Conservation (phyloP, 768 basidiomycete species). For the Mycena floridula region DNA sequence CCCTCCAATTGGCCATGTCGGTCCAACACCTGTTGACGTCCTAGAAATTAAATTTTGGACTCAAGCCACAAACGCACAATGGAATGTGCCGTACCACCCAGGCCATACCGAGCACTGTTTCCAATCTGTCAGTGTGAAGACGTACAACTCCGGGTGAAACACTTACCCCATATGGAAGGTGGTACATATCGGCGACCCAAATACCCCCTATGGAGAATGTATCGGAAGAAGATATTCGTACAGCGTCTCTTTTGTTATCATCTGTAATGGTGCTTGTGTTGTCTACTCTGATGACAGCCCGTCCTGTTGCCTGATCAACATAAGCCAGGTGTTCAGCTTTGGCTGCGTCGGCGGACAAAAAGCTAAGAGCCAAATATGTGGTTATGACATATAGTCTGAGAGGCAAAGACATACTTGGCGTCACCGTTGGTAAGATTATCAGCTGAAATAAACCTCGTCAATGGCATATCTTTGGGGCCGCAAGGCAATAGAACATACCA, state of each 20-base stretch:
- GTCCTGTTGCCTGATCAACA: constrained; percentile 55
- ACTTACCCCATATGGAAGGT: constrained; percentile 57
- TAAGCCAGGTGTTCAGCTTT: constrained; percentile 48
- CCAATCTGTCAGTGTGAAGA: background rate
- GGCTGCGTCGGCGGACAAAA: constrained; percentile 42
- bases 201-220: constrained; percentile 52
- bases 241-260: constrained; percentile 59
- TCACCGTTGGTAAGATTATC: constrained; percentile 72
- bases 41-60: too few species aligned
- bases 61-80: background rate
- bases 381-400: too few species aligned
- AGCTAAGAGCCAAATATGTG: constrained; percentile 26
- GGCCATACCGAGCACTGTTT: constrained; percentile 73
- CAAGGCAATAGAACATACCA: constrained; percentile 31
- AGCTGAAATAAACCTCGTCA: constrained; percentile 29
- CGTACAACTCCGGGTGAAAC: background rate
- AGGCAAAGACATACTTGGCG: constrained; percentile 28
- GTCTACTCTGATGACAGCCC: constrained; percentile 75
- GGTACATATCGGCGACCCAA: constrained; percentile 59
- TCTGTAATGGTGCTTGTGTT: constrained; percentile 49
- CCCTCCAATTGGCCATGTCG: constrained; percentile 60
- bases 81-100: constrained; percentile 39
- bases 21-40: constrained; percentile 47
- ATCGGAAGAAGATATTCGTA: constrained; percentile 59
- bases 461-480: constrained; percentile 2